These are phyloP conservation scores for Pichia deserticola DNA, from an alignment of 805 yeast species.

Conservation along the genomic window DNA sequence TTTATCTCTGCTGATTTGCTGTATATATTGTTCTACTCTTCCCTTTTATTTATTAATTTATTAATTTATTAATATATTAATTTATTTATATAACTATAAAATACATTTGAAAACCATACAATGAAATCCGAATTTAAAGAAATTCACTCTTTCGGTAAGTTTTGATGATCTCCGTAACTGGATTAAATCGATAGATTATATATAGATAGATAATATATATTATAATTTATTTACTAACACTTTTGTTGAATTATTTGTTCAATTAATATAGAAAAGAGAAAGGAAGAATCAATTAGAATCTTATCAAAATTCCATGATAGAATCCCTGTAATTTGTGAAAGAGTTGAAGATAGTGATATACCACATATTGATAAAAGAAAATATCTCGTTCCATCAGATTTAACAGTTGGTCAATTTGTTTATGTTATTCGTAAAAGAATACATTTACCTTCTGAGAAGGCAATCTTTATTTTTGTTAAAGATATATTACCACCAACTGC, in stretches of 20 bases:
- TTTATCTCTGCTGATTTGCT: background rate
- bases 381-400: slow-evolving; percentile 91
- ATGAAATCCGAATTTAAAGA: slow-evolving; percentile 94
- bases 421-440: slow-evolving; percentile 96
- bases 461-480: slow-evolving; percentile 93
- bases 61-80: too few relatives aligned
- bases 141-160: slow-evolving; percentile 89
- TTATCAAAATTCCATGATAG: slow-evolving; percentile 84
- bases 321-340: slow-evolving; percentile 95
- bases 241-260: too few relatives aligned
- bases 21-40: too few relatives aligned
- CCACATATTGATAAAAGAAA: slow-evolving; percentile 96
- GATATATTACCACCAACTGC: slow-evolving; percentile 98
- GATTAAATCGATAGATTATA: background rate
- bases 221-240: background rate
- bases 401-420: slow-evolving; percentile 96
- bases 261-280: slow-evolving; percentile 61
- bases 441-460: slow-evolving; percentile 93
- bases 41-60: too few relatives aligned
- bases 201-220: background rate
- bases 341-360: slow-evolving; percentile 92
- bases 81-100: background rate
- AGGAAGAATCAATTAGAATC: slow-evolving; percentile 89
- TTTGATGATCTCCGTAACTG: too few relatives aligned
- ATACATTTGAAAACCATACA: background rate